Evolutionary conservation across 345 rosid species (phyloP).

Genomic region (Abelmoschus esculentus): DNA sequence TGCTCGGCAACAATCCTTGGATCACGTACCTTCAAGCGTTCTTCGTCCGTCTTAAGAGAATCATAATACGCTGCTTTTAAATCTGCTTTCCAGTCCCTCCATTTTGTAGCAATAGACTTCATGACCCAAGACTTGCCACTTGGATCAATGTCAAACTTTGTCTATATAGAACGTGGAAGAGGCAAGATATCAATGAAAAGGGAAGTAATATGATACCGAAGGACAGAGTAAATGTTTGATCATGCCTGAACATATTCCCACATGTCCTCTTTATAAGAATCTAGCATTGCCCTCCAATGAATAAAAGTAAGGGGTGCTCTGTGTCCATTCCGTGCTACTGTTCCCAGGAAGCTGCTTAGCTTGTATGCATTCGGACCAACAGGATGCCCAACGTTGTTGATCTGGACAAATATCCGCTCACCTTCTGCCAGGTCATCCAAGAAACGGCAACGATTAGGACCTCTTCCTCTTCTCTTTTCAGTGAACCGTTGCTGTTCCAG

Average conservation of each 20-base stretch:
- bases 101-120: conserved; percentile 25
- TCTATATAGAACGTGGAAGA: conserved; percentile 9
- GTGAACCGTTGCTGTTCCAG: neutral
- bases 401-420: conserved; percentile 19
- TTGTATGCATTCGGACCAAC: conserved; percentile 28
- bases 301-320: conserved; percentile 26
- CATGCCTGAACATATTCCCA: conserved; percentile 31
- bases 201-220: neutral
- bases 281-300: conserved; percentile 26
- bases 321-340: conserved; percentile 31
- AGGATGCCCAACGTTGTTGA: conserved; percentile 31
- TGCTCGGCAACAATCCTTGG: conserved; percentile 30
- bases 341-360: conserved; percentile 26
- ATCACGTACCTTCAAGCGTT: conserved; percentile 23
- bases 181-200: conserved; percentile 2
- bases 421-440: conserved; percentile 22
- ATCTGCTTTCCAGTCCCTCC: conserved; percentile 33
- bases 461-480: conserved; percentile 19
- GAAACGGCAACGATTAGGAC: conserved; percentile 21
- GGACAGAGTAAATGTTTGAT: neutral
- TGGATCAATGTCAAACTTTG: conserved; percentile 28
- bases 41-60: conserved; percentile 31
- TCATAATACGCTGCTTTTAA: conserved; percentile 26
- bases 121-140: conserved; percentile 24
- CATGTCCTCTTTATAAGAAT: conserved; percentile 24